Evolutionary conservation across 352 stramenopile species (phyloP).

Genomic region (Phytopythium ostracodes): DNA sequence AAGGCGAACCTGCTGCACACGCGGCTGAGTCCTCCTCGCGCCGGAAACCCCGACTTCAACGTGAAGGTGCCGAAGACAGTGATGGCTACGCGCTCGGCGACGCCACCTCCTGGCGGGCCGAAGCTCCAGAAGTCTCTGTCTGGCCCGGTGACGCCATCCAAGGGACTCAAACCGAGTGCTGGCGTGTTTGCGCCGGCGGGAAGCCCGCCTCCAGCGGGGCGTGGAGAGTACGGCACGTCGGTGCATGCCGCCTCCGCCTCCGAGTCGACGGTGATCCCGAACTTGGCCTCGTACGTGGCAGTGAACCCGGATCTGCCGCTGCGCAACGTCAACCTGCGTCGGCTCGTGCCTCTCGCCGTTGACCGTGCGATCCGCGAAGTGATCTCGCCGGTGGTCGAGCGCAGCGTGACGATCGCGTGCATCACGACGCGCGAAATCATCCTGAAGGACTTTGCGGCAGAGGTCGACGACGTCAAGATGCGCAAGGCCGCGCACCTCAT

Average conservation of each 20-base stretch:
- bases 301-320: conserved; percentile 95
- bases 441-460: conserved; percentile 99
- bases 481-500: conserved; percentile 97
- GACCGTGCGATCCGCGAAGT: conserved; percentile 98
- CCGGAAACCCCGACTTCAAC: conserved; percentile 99
- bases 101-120: conserved; percentile 42
- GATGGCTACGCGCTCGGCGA: conserved; percentile 37
- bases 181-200: conserved; percentile 46
- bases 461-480: conserved; percentile 94
- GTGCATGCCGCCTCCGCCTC: conserved; percentile 32
- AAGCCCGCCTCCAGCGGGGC: conserved; percentile 32
- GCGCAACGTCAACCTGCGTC: conserved; percentile 92
- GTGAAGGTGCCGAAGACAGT: conserved; percentile 86
- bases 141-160: conserved; percentile 54
- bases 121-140: conserved; percentile 34
- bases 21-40: conserved; percentile 88
- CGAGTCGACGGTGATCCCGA: conserved; percentile 97
- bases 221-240: conserved; percentile 12
- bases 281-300: conserved; percentile 97
- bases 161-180: conserved; percentile 37
- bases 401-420: conserved; percentile 98
- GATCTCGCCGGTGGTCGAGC: conserved; percentile 98
- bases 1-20: conserved; percentile 90
- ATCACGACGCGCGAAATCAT: conserved; percentile 98
- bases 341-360: conserved; percentile 95